Evolutionary conservation across 164 flowering plant species (phyloP).

Genomic region (Nymphaea thermarum): DNA sequence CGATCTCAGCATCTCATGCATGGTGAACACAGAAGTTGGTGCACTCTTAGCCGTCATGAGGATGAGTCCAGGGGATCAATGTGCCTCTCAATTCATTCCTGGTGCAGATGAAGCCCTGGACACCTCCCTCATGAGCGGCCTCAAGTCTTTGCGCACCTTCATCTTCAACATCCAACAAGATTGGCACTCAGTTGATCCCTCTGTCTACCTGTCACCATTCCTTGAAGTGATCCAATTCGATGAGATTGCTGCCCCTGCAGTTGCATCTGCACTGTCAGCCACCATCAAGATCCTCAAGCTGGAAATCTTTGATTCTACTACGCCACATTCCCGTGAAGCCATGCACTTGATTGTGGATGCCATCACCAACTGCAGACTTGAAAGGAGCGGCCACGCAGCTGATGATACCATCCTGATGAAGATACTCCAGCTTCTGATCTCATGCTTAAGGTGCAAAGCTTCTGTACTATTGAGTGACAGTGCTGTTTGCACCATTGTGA

Average conservation of each 20-base stretch:
- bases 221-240: slow-evolving; percentile 71
- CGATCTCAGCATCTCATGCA: slow-evolving; percentile 65
- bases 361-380: slow-evolving; percentile 52
- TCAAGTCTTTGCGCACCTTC: slow-evolving; percentile 56
- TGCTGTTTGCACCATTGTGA: slow-evolving; percentile 58
- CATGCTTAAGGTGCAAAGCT: slow-evolving; percentile 38
- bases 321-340: slow-evolving; percentile 54
- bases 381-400: slow-evolving; percentile 28
- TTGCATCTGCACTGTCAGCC: slow-evolving; percentile 55
- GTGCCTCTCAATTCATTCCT: slow-evolving; percentile 15
- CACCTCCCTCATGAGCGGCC: slow-evolving; percentile 31
- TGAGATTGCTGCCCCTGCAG: slow-evolving; percentile 60
- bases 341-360: slow-evolving; percentile 41
- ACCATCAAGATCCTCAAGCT: slow-evolving; percentile 52
- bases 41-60: slow-evolving; percentile 79
- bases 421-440: slow-evolving; percentile 45
- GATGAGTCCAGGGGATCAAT: slow-evolving; percentile 9
- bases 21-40: slow-evolving; percentile 79
- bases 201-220: slow-evolving; percentile 62
- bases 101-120: slow-evolving; percentile 38
- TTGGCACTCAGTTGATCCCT: slow-evolving; percentile 66
- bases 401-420: slow-evolving; percentile 63
- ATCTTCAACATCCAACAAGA: slow-evolving; percentile 72
- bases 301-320: slow-evolving; percentile 53
- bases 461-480: slow-evolving; percentile 48